A percentile compares a stretch with the other conserved stretches of the same genome.
Conservation (phyloP, 2,329 filamentous ascomycete species). For the Xylaria sp. region DNA sequence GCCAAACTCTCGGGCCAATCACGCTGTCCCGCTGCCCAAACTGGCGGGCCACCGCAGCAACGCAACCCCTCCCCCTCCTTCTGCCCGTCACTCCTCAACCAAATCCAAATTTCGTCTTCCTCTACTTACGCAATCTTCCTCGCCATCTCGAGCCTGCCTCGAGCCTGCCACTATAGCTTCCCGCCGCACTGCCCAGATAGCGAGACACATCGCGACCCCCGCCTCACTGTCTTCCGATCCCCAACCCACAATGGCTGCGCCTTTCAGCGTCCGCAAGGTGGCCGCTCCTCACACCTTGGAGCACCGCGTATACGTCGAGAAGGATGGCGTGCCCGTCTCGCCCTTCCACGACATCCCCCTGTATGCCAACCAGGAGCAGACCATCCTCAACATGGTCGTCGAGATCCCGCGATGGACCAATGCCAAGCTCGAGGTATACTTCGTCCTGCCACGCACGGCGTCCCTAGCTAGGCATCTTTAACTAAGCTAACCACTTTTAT, state of each 20-base stretch:
- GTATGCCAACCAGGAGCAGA: constrained; percentile 95
- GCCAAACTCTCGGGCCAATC: constrained; percentile 32
- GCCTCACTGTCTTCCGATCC: constrained; percentile 32
- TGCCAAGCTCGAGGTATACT: constrained; percentile 98
- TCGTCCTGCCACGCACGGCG: constrained; percentile 12
- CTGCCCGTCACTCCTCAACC: constrained; percentile 14
- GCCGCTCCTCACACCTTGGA: constrained; percentile 90
- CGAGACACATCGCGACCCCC: constrained; percentile 54
- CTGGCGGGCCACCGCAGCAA: constrained; percentile 32
- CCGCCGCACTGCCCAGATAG: constrained; percentile 56
- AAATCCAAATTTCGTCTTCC: constrained; percentile 23
- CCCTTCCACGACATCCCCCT: constrained; percentile 99
- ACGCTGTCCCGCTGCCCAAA: constrained; percentile 29
- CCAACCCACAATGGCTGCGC: constrained; percentile 57
- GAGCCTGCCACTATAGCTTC: constrained; percentile 48
- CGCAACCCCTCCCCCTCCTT: constrained; percentile 39
- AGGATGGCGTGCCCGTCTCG: constrained; percentile 91
- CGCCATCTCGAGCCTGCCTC: constrained; percentile 9
- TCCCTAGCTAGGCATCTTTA: constrained; percentile 3
- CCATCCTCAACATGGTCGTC: constrained; percentile 97
- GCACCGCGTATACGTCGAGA: constrained; percentile 97
- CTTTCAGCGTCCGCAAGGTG: constrained; percentile 83
- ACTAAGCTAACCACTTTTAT: constrained; percentile 16
- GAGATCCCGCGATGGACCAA: constrained; percentile 99
- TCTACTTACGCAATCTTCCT: constrained; percentile 23